Base-by-base conservation (phyloP, 1,139 yeast genomes). In the Hansenula sp. region DNA sequence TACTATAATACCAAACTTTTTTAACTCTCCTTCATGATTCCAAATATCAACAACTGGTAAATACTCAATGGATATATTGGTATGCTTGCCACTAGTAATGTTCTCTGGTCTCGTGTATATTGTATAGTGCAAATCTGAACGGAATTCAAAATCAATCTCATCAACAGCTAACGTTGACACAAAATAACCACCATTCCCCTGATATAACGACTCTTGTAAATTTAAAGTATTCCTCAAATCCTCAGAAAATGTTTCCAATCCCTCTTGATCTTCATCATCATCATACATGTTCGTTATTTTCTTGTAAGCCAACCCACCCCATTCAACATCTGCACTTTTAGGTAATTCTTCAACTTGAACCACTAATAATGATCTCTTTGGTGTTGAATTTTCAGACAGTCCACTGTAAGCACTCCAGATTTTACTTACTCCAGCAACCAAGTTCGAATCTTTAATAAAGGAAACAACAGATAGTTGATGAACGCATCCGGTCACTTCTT, bases 331-430 rank as follows among this genome's bases (percentile, higher is more conserved):
- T 0, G 96, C 94, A 32, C 72, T 71, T 40, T 78, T 77, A 1
- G 98, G 98, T 41, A 93, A 67, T 25, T 67, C 72, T 1, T 68
- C 63, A 0, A 89, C 88, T 49, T 76, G 73, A 1, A 79, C 87
- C 6, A 85, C 70, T 10, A 79, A 57, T 41, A 84, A 59, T 29
- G 66, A 61, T 24, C 62, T 58, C 3, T 48, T 40, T 6, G 59
- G 54, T 29, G 59, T 58, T 2, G 52, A 50, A 18, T 64, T 65
- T 18, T 57, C 55, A 45, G 71, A 47, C 25, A 41, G 19, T 7
- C 38, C 47, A 41, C 48, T 38, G 43, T 54, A 61, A 28, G 19
- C 33, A 33, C 41, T 33, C 60, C 57, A 59, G 3, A 42, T 45
- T 25, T 45, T 37, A 12, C 43, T 36, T 5, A 47, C 49, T 27